phyloP scores from a whole-genome alignment of 345 rosid genomes.

The Populus tremula region DNA sequence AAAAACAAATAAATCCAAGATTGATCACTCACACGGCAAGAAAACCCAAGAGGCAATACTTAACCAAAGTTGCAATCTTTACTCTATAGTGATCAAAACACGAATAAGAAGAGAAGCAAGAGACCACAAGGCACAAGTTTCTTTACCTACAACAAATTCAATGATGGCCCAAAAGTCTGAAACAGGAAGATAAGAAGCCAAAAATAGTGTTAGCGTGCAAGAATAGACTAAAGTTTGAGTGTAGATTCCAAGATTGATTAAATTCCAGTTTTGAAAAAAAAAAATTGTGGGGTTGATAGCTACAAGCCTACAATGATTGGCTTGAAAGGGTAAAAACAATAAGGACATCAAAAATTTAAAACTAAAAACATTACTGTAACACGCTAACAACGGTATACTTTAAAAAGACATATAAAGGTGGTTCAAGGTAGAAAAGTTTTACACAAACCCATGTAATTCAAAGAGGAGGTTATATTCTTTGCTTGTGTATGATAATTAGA shows the following conservation, averaged over 20 bases:
- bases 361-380: not conserved
- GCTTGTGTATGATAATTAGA: not conserved
- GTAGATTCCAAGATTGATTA: slow-evolving; percentile 27
- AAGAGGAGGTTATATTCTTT: not conserved
- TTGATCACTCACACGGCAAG: slow-evolving; percentile 5
- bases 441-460: not conserved
- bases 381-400: not conserved
- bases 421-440: not conserved
- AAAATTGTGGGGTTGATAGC: slow-evolving; percentile 10
- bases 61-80: not conserved
- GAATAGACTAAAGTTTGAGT: slow-evolving; percentile 22
- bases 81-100: not conserved
- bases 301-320: slow-evolving; percentile 5
- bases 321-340: not conserved
- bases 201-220: slow-evolving; percentile 39
- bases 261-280: not conserved
- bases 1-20: not conserved
- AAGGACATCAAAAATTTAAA: not conserved
- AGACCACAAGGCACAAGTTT: not conserved
- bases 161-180: slow-evolving; percentile 2
- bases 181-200: not conserved
- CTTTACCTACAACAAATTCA: slow-evolving; percentile 15
- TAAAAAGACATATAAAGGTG: not conserved
- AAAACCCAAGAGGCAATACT: not conserved
- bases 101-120: not conserved